Evolutionary conservation across 768 basidiomycete genomes (phyloP).

Genomic region (Lactarius sp.): DNA sequence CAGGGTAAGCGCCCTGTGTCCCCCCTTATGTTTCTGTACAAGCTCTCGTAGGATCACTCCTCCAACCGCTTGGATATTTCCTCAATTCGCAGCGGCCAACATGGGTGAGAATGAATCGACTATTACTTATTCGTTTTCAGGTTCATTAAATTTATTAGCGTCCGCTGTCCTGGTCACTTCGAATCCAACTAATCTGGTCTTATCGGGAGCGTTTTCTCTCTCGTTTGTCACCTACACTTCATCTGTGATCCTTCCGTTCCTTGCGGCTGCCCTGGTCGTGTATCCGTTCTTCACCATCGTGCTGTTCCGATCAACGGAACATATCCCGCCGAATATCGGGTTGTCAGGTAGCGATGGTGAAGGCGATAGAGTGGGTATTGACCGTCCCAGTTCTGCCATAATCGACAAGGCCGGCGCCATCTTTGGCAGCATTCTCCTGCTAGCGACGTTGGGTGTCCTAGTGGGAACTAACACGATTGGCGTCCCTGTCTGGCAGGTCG

Average conservation of each 20-base stretch:
- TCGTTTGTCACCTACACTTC: slow-evolving; percentile 77
- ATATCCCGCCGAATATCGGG: slow-evolving; percentile 47
- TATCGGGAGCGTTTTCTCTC: slow-evolving; percentile 79
- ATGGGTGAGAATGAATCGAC: slow-evolving; percentile 50
- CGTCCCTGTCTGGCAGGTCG: slow-evolving; percentile 81
- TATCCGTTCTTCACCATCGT: slow-evolving; percentile 51
- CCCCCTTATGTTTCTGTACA: background rate
- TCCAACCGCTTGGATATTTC: slow-evolving; percentile 63
- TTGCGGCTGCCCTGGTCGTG: slow-evolving; percentile 55
- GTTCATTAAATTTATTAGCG: slow-evolving; percentile 30
- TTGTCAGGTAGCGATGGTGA: slow-evolving; percentile 34
- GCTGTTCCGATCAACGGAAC: slow-evolving; percentile 53
- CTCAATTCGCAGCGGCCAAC: slow-evolving; percentile 76
- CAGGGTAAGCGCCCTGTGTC: slow-evolving; percentile 32
- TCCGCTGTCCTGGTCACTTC: slow-evolving; percentile 66
- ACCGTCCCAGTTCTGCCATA: slow-evolving; percentile 54
- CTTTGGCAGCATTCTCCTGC: slow-evolving; percentile 65
- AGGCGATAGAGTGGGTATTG: slow-evolving; percentile 28
- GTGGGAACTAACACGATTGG: slow-evolving; percentile 72
- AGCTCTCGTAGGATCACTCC: slow-evolving; percentile 31
- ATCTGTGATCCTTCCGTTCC: slow-evolving; percentile 77
- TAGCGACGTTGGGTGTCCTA: slow-evolving; percentile 62
- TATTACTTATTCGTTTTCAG: background rate
- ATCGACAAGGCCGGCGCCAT: slow-evolving; percentile 69
- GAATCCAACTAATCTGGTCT: slow-evolving; percentile 92